A percentile compares a stretch with the other conserved stretches of the same genome.
Evolutionary conservation across 305 asterid species (phyloP).

Genomic region (Fraxinus angustifolia): DNA sequence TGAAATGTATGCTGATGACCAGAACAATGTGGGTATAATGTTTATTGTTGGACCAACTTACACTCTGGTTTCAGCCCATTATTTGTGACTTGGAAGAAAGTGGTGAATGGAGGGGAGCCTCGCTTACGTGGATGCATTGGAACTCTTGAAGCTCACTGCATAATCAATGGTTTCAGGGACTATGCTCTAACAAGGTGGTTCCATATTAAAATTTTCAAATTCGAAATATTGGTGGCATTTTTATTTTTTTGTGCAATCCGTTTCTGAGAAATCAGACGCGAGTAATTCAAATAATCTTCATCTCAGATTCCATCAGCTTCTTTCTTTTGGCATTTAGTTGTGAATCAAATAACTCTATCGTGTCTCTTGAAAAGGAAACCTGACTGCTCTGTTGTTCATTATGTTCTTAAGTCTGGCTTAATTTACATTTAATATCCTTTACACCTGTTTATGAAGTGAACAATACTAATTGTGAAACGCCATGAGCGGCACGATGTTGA

Average conservation of each 20-base stretch:
- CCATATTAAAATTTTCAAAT: background rate
- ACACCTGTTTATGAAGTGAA: background rate
- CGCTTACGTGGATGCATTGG: slow-evolving; percentile 96
- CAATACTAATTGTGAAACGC: background rate
- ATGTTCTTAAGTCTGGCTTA: background rate
- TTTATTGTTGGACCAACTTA: slow-evolving; percentile 20
- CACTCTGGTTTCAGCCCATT: slow-evolving; percentile 63
- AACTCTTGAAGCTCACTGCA: slow-evolving; percentile 77
- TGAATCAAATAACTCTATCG: slow-evolving; percentile 10
- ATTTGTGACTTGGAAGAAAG: slow-evolving; percentile 95
- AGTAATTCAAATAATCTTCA: background rate
- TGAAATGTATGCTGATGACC: slow-evolving; percentile 12
- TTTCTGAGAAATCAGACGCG: slow-evolving; percentile 1
- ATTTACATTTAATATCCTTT: background rate
- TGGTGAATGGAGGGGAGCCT: slow-evolving; percentile 85
- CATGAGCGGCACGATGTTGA: background rate
- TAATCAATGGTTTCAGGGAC: slow-evolving; percentile 78
- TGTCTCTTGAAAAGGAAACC: background rate
- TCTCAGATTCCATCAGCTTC: background rate
- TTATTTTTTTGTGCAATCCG: slow-evolving; percentile 3
- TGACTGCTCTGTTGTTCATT: background rate
- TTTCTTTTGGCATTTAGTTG: background rate
- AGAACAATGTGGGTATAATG: slow-evolving; percentile 12
- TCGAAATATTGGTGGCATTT: background rate
- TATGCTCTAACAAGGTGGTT: slow-evolving; percentile 84